Evolutionary conservation across 2,329 filamentous ascomycete genomes (phyloP).

Genomic region (Sporothrix globosa): DNA sequence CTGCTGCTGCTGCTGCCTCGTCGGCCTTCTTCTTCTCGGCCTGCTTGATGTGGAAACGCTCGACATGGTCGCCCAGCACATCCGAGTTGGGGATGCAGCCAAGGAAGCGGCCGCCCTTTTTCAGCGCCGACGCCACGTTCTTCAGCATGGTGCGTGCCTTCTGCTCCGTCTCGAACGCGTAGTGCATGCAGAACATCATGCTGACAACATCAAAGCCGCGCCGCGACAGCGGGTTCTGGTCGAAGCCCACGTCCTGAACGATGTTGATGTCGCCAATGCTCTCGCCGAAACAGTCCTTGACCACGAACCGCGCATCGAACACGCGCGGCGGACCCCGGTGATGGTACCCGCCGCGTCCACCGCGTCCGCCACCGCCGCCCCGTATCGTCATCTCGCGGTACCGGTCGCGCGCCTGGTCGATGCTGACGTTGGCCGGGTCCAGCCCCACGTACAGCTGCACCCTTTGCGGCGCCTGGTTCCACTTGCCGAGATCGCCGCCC

Average conservation of each 20-base stretch:
- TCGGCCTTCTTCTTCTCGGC: slow-evolving; percentile 44
- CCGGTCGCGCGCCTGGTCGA: slow-evolving; percentile 84
- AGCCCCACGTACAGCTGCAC: slow-evolving; percentile 94
- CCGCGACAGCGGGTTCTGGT: slow-evolving; percentile 70
- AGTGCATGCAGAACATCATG: slow-evolving; percentile 99
- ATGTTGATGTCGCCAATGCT: slow-evolving; percentile 80
- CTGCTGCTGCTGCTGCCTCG: slow-evolving; percentile 44
- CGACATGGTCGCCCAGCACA: slow-evolving; percentile 78
- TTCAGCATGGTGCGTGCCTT: slow-evolving; percentile 90
- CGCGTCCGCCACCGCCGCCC: slow-evolving; percentile 59
- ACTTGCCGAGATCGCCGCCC: slow-evolving; percentile 92
- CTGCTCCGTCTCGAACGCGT: slow-evolving; percentile 90
- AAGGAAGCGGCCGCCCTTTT: slow-evolving; percentile 92
- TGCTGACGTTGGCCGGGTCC: slow-evolving; percentile 89
- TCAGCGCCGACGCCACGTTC: slow-evolving; percentile 87
- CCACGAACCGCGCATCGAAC: slow-evolving; percentile 84
- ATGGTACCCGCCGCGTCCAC: slow-evolving; percentile 58
- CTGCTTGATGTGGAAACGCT: slow-evolving; percentile 64
- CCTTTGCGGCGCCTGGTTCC: slow-evolving; percentile 88
- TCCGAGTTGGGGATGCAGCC: slow-evolving; percentile 98
- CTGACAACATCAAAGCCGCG: slow-evolving; percentile 94
- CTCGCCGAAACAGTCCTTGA: slow-evolving; percentile 91
- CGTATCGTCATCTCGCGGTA: slow-evolving; percentile 72
- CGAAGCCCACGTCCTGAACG: slow-evolving; percentile 84
- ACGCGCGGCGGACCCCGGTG: slow-evolving; percentile 58